phyloP scores from a whole-genome alignment of 2,329 filamentous ascomycete species.

The Cadophora malorum region DNA sequence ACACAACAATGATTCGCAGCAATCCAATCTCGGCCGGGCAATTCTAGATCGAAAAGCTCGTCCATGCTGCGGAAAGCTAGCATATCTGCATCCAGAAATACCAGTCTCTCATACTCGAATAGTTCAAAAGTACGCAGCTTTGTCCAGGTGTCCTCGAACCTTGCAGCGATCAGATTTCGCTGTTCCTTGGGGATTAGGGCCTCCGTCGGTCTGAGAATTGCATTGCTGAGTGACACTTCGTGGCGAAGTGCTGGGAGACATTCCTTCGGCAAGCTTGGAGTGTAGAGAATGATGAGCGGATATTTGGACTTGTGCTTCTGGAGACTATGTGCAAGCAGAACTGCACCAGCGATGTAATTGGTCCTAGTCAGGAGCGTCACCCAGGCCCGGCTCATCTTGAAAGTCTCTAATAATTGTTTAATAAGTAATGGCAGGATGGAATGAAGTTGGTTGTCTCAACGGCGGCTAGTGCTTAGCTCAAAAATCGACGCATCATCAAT shows the following conservation, averaged over 20 bases:
- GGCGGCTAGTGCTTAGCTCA: neutral
- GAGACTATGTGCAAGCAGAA: constrained; percentile 80
- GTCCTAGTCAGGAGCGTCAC: constrained; percentile 83
- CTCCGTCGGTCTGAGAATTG: constrained; percentile 69
- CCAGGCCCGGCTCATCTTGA: constrained; percentile 57
- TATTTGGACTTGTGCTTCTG: constrained; percentile 68
- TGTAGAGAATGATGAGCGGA: constrained; percentile 81
- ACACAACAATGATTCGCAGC: constrained; percentile 83
- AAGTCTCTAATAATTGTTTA: neutral
- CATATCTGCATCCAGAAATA: constrained; percentile 89
- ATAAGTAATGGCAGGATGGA: too few relatives aligned
- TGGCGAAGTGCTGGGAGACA: constrained; percentile 57
- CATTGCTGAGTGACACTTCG: constrained; percentile 69
- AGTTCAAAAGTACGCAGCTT: constrained; percentile 81
- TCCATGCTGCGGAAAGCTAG: constrained; percentile 83
- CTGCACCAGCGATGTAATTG: constrained; percentile 77
- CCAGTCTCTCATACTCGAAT: constrained; percentile 72
- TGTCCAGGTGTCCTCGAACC: constrained; percentile 88
- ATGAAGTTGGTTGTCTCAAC: neutral
- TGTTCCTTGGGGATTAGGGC: constrained; percentile 70
- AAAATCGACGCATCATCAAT: neutral
- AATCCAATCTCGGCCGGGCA: constrained; percentile 73
- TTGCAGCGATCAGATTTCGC: constrained; percentile 69
- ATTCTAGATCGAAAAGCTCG: constrained; percentile 78
- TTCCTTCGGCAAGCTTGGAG: constrained; percentile 69